phyloP scores from a whole-genome alignment of 2,329 filamentous ascomycete genomes.

The Tolypocladium tundrense region DNA sequence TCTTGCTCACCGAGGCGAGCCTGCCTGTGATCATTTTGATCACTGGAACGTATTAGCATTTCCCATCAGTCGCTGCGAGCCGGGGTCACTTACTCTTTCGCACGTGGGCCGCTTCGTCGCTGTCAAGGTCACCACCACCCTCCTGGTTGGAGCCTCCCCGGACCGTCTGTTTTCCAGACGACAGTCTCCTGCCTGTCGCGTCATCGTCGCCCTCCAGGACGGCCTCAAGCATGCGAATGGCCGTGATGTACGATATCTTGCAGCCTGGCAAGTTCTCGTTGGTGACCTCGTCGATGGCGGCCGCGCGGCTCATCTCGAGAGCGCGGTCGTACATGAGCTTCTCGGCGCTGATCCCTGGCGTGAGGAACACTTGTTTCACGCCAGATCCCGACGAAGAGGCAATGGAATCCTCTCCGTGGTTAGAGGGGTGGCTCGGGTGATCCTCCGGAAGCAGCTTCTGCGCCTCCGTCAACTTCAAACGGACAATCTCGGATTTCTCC shows the following conservation, averaged over 20 bases:
- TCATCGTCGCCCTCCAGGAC: constrained; percentile 77
- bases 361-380: constrained; percentile 71
- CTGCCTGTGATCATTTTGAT: constrained; percentile 52
- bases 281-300: constrained; percentile 91
- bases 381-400: constrained; percentile 51
- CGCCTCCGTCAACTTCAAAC: constrained; percentile 73
- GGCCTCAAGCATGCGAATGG: constrained; percentile 89
- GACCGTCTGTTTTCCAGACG: constrained; percentile 29
- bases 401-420: constrained; percentile 52
- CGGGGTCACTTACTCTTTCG: constrained; percentile 51
- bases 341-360: constrained; percentile 83
- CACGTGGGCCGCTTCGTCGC: constrained; percentile 63
- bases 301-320: constrained; percentile 89
- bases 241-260: constrained; percentile 86
- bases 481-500: constrained; percentile 93
- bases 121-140: constrained; percentile 40
- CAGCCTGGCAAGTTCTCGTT: constrained; percentile 81
- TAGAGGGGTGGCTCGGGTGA: constrained; percentile 77
- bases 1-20: constrained; percentile 46
- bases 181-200: constrained; percentile 20
- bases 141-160: constrained; percentile 22
- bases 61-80: neutral
- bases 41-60: constrained; percentile 31
- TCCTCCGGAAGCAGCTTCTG: constrained; percentile 75
- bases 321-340: constrained; percentile 98